Evolutionary conservation across 345 rosid genomes (phyloP).

Genomic region (Linum tenue): DNA sequence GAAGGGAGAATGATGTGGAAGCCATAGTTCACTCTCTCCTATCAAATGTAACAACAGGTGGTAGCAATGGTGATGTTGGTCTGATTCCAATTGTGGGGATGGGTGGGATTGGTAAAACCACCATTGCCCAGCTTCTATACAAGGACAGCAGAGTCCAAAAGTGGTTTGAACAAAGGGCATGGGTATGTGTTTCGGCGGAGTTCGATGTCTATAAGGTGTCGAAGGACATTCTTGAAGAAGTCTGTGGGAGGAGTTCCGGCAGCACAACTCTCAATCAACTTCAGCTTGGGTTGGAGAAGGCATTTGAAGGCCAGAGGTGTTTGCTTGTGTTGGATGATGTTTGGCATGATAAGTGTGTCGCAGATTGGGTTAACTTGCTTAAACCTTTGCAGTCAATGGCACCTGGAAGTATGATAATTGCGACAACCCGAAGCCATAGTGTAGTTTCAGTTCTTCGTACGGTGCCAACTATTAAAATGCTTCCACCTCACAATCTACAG

Average conservation of each 20-base stretch:
- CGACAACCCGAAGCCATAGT: background rate
- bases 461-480: background rate
- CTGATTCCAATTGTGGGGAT: background rate
- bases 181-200: conserved; percentile 8
- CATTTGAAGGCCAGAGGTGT: background rate
- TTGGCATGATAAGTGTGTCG: background rate
- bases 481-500: background rate
- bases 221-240: background rate
- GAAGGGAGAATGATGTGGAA: conserved; percentile 2
- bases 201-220: background rate
- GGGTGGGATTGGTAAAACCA: conserved; percentile 12
- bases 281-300: background rate
- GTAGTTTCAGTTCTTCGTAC: background rate
- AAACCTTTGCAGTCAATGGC: background rate
- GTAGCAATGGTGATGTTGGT: background rate
- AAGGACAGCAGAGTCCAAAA: background rate
- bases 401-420: background rate
- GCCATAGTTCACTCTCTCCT: background rate
- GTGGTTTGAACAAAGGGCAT: background rate
- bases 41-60: background rate
- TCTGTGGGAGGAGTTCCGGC: background rate
- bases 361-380: background rate
- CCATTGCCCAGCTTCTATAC: conserved; percentile 11
- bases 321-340: background rate
- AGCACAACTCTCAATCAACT: background rate